Conservation (phyloP, 2,329 filamentous ascomycete genomes). For the Colletotrichum sp. region DNA sequence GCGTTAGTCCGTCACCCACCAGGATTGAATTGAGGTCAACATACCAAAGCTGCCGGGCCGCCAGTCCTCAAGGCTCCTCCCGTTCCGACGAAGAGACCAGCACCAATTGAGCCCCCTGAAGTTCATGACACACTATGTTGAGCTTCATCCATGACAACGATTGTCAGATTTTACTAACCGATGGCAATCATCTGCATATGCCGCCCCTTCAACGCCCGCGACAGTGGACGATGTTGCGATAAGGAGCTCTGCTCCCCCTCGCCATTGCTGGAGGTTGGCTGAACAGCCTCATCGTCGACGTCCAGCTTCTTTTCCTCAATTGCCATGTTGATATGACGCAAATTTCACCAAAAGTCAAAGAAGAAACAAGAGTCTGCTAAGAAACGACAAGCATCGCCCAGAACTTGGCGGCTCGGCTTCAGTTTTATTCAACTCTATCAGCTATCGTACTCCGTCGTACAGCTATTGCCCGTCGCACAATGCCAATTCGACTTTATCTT, state of each 20-base stretch:
- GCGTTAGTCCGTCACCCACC: accelerated
- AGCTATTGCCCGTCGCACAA: background rate
- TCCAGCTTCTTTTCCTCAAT: background rate
- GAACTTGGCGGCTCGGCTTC: background rate
- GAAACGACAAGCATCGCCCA: background rate
- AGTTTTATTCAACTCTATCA: background rate
- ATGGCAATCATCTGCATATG: slow-evolving; percentile 63
- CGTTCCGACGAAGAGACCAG: background rate
- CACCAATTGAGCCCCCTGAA: background rate
- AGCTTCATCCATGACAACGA: background rate
- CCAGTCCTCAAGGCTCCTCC: background rate
- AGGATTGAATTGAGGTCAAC: accelerated
- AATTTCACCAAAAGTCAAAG: accelerated
- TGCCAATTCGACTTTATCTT: background rate
- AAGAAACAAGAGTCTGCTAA: background rate
- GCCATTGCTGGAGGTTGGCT: background rate
- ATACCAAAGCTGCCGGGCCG: background rate
- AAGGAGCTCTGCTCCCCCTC: background rate
- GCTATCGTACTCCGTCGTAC: background rate
- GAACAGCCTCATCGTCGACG: background rate
- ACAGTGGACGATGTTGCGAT: background rate
- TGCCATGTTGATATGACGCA: background rate
- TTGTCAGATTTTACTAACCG: background rate
- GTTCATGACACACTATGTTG: background rate
- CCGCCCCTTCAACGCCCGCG: slow-evolving; percentile 14